Conservation (phyloP, 768 basidiomycete genomes). For the Cyclocybe aegerita region DNA sequence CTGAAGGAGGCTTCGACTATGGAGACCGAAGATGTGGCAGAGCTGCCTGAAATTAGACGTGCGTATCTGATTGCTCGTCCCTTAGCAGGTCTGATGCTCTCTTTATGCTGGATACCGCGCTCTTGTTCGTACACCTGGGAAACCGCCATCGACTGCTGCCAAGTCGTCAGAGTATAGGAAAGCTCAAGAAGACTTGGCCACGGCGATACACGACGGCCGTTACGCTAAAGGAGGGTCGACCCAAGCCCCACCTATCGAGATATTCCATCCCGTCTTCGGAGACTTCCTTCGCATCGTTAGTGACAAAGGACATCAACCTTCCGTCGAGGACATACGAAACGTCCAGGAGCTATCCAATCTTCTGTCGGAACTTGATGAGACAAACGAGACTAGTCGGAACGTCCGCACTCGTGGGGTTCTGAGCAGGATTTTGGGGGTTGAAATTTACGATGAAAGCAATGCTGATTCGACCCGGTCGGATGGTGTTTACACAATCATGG, state of each 20-base stretch:
- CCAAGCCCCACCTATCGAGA: conserved; percentile 22
- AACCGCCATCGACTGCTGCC: conserved; percentile 7
- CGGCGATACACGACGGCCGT: conserved; percentile 10
- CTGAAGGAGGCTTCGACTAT: too few species aligned
- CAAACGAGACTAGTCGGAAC: background rate
- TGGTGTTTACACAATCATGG: background rate
- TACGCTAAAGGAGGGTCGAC: background rate
- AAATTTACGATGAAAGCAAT: background rate
- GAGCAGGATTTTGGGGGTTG: background rate
- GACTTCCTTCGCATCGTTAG: conserved; percentile 17
- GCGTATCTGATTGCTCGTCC: too few species aligned
- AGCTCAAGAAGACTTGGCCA: background rate
- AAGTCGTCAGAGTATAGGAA: conserved; percentile 4
- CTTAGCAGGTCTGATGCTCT: too few species aligned
- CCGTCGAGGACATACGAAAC: conserved; percentile 4
- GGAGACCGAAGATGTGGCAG: too few species aligned
- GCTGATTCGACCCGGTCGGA: background rate
- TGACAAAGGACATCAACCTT: conserved; percentile 14
- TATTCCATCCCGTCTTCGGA: conserved; percentile 26
- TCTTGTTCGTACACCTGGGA: conserved; percentile 6
- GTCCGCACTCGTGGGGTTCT: background rate
- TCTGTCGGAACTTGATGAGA: conserved; percentile 14
- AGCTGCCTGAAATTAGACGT: too few species aligned
- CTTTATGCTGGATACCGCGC: conserved; percentile 1
- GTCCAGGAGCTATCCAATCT: conserved; percentile 10